A percentile compares a stretch with the other conserved stretches of the same genome.
Conservation (phyloP, 2,329 filamentous ascomycete species). For the Aspergillus phoenicis region DNA sequence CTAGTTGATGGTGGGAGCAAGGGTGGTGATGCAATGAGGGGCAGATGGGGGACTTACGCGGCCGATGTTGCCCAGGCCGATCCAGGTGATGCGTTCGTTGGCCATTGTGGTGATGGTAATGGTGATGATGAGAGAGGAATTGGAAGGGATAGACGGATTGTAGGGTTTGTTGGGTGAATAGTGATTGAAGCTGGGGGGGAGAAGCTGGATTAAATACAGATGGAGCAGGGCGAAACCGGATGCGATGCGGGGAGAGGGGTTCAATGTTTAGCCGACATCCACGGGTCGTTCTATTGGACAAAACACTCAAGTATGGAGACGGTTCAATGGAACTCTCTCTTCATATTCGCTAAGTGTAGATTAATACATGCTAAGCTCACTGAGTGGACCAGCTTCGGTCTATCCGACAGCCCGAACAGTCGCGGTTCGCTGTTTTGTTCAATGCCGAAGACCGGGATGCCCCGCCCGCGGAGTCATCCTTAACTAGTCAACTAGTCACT, state of each 20-base stretch:
- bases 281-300: background rate
- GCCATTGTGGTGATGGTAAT: background rate
- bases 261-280: background rate
- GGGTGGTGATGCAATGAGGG: background rate
- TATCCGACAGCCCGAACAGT: background rate
- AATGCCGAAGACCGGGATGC: background rate
- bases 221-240: background rate
- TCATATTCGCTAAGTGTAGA: too few relatives aligned
- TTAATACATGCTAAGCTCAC: background rate
- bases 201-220: background rate
- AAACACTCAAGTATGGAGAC: background rate
- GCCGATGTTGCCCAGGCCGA: constrained; percentile 88
- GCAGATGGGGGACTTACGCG: constrained; percentile 56
- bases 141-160: background rate
- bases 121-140: background rate
- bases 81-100: constrained; percentile 58
- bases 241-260: constrained; percentile 7
- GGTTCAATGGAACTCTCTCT: too few relatives aligned
- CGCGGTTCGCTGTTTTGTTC: background rate
- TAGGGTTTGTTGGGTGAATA: background rate
- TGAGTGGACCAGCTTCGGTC: too few relatives aligned
- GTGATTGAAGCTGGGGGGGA: background rate
- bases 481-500: too few relatives aligned
- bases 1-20: background rate
- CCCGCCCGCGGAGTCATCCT: background rate